Conservation (phyloP, 2,329 filamentous ascomycete species). For the Sporothrix schenckii region DNA sequence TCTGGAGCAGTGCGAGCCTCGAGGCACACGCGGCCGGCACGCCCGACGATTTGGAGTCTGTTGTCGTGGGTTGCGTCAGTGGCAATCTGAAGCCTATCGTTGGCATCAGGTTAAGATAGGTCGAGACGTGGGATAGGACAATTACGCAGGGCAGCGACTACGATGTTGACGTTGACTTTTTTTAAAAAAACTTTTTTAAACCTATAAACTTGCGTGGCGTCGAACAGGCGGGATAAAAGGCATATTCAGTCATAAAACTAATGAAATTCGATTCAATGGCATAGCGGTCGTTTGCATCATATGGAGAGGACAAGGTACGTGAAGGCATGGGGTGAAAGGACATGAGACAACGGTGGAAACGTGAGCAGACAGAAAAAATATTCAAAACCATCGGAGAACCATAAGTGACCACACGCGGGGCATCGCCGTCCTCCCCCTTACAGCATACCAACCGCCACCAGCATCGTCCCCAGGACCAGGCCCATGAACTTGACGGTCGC, state of each 20-base stretch:
- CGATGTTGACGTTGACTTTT: neutral
- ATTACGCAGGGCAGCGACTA: neutral
- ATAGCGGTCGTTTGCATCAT: conserved; percentile 8
- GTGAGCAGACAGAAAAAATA: neutral
- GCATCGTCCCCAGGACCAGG: conserved; percentile 40
- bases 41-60: conserved; percentile 16
- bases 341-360: neutral
- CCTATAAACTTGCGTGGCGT: neutral
- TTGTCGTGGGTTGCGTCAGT: conserved; percentile 33
- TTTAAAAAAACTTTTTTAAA: neutral
- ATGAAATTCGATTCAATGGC: neutral
- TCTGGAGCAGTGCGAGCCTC: conserved; percentile 27
- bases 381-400: neutral
- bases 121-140: neutral
- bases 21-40: neutral
- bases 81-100: conserved; percentile 28
- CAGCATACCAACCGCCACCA: conserved; percentile 41
- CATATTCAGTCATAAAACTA: too few relatives aligned
- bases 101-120: neutral
- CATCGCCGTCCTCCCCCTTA: conserved; percentile 27
- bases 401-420: neutral
- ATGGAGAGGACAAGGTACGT: neutral
- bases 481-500: conserved; percentile 38
- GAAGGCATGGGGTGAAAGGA: neutral
- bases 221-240: neutral